Percentiles rank a stretch among this genome's conserved stretches.
Evolutionary conservation across 257 asterid species (phyloP).

Genomic region (Przewalskia tangutica): DNA sequence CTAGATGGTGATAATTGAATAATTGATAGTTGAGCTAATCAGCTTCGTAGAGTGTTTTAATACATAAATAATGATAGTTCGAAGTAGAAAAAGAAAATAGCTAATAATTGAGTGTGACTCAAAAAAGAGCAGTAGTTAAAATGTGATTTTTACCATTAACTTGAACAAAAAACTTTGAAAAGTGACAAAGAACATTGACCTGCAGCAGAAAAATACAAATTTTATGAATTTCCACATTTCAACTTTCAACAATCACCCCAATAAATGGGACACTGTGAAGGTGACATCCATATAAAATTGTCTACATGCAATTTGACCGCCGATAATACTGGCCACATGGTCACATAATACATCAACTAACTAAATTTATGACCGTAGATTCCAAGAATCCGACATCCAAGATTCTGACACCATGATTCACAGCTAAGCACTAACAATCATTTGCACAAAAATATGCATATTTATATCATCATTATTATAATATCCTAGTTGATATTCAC

Average conservation of each 20-base stretch:
- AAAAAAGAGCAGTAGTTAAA: too few species aligned
- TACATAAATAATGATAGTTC: too few species aligned
- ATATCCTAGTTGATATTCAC: not conserved
- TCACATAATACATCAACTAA: not conserved
- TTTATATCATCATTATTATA: not conserved
- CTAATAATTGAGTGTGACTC: too few species aligned
- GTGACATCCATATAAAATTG: not conserved
- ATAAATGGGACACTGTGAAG: not conserved
- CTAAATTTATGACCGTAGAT: not conserved
- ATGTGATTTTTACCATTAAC: too few species aligned
- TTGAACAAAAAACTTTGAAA: too few species aligned
- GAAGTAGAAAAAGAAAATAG: too few species aligned
- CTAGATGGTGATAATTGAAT: too few species aligned
- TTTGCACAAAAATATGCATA: not conserved
- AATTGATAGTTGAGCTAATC: too few species aligned
- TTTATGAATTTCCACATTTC: not conserved
- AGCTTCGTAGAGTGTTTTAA: too few species aligned
- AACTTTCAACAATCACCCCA: not conserved
- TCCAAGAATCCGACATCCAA: not conserved
- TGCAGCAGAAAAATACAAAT: not conserved
- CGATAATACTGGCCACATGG: not conserved
- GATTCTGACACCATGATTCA: not conserved
- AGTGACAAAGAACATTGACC: not conserved
- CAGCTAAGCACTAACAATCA: not conserved
- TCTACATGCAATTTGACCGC: not conserved